Base-by-base conservation (phyloP, 2,329 filamentous ascomycete species). In the Samsoniella hepiali region DNA sequence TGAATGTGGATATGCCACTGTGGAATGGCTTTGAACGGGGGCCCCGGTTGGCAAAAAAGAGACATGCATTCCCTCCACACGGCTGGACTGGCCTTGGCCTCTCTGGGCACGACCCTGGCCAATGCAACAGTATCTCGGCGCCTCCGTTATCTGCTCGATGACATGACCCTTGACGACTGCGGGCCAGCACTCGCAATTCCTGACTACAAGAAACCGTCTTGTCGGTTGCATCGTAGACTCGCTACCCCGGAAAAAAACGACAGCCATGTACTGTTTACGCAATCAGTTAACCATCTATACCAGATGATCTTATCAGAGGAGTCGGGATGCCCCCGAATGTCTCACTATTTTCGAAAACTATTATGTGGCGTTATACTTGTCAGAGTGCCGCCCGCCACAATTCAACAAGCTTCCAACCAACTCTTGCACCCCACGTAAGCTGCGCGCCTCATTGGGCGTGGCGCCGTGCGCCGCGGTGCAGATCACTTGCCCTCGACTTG, bases 101-200 rank as follows among this genome's bases (percentile, higher is more conserved):
- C 36, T 44, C 36, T 53, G 47, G 36, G 57, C 45, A 13, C 32
- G 44, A 40, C 22, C 57, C 45, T 44, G 27, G 36, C 17, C 45
- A 57, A 58, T 59, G 47, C 22, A 53, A 42, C 47, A 32, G 58
- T 32, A 58, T 49, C 17, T 44, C 47, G 58, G 58, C 47, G 58
- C 58, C 27, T 53, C 47, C 47, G 58, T 42, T 44, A 50, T 36
- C 31, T n/a, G 15, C 47, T 27, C 56, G 44, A 49, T 49, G 17
- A 9, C 36, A 15, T 51, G 45, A 17, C 5, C n/a, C 15, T 53
- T 10, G 13, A 27, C 32, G n/a, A 27, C 45, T 42, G 57, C 11
- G 13, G 34, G 8, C 11, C 42, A 15, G 29, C 29, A 11, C 15
- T 29, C 15, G 56, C 45, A 31, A 34, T 50, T 50, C 27, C 9